These are phyloP conservation scores for Saccharomycopsis hybrid DNA, from an alignment of 1,139 yeast species.

Conservation along the genomic window DNA sequence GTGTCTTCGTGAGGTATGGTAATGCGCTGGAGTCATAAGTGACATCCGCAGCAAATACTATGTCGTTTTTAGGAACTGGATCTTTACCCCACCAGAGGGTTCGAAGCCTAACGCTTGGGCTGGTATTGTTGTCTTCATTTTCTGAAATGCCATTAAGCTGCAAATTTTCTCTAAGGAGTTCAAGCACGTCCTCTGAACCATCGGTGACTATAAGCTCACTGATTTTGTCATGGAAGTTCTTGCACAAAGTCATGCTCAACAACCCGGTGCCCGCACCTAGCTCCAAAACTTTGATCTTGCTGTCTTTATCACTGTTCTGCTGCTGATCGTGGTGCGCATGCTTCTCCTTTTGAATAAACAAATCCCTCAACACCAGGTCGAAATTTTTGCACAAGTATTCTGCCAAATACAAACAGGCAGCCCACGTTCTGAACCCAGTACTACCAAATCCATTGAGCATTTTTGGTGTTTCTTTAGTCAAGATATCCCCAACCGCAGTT, in stretches of 20 bases:
- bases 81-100: slow-evolving; percentile 62
- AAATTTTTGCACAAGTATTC: slow-evolving; percentile 34
- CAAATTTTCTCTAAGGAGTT: slow-evolving; percentile 41
- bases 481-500: slow-evolving; percentile 28
- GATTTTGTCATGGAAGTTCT: slow-evolving; percentile 23
- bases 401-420: slow-evolving; percentile 71
- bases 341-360: not conserved
- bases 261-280: slow-evolving; percentile 90
- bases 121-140: too few species aligned
- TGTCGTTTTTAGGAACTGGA: slow-evolving; percentile 30
- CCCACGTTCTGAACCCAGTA: slow-evolving; percentile 93
- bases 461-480: slow-evolving; percentile 54
- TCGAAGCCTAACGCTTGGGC: slow-evolving; percentile 29
- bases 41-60: slow-evolving; percentile 75
- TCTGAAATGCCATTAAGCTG: slow-evolving; percentile 33
- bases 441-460: slow-evolving; percentile 69
- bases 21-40: slow-evolving; percentile 56
- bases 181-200: slow-evolving; percentile 65
- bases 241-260: slow-evolving; percentile 52
- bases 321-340: not conserved
- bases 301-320: too few species aligned
- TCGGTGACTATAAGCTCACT: slow-evolving; percentile 55
- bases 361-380: slow-evolving; percentile 12
- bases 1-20: not conserved
- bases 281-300: slow-evolving; percentile 44